Conservation (phyloP, 1,284 basidiomycete genomes). For the Apiotrichum mycotoxinovorans region DNA sequence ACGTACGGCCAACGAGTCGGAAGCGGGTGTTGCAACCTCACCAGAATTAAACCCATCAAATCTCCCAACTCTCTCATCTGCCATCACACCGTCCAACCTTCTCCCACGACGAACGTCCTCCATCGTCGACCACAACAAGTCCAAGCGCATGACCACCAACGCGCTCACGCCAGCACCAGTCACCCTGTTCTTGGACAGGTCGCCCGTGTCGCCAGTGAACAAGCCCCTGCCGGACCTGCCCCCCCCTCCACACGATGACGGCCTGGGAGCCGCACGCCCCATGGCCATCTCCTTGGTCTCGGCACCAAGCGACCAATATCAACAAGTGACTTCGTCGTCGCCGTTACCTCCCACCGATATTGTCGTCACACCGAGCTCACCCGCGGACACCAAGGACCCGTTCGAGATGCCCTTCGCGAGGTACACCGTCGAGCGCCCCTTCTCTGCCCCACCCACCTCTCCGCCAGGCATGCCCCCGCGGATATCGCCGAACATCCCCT, state of each 20-base stretch:
- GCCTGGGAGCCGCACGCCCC: background rate
- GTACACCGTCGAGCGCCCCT: background rate
- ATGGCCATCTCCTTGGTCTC: background rate
- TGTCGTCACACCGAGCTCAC: constrained; percentile 43
- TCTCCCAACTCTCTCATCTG: background rate
- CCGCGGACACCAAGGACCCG: constrained; percentile 15
- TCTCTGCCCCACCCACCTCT: constrained; percentile 6
- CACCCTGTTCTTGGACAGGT: background rate
- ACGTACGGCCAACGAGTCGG: constrained; percentile 23
- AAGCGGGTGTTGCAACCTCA: constrained; percentile 3
- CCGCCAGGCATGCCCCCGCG: background rate
- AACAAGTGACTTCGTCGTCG: background rate
- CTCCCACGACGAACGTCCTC: constrained; percentile 17
- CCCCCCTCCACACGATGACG: constrained; percentile 1
- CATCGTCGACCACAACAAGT: background rate
- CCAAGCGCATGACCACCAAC: background rate
- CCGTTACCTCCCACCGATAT: constrained; percentile 28
- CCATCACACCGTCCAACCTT: constrained; percentile 14
- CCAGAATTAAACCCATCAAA: background rate
- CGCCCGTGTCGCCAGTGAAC: constrained; percentile 6
- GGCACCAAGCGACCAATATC: background rate
- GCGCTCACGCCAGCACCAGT: background rate
- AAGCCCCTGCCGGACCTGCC: constrained; percentile 14
- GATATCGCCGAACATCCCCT: background rate
- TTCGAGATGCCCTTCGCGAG: constrained; percentile 2